Evolutionary conservation across 805 yeast species (phyloP), one percentile per base, ranked within the genome.

Genomic region (Nakazawaea ernobii): DNA sequence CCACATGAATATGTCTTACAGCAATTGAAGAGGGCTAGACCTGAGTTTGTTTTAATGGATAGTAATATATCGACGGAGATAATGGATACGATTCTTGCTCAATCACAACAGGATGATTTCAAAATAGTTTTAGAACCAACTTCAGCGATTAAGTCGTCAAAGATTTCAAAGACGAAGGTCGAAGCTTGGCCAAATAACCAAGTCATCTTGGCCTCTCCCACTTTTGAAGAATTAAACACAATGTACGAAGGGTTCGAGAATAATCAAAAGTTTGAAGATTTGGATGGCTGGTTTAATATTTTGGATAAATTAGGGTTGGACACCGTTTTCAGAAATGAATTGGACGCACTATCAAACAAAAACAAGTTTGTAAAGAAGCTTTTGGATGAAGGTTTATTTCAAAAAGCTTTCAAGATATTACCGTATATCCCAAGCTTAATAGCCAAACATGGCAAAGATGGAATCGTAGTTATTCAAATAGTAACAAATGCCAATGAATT

Each of bases 121-220:
- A 62, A 59, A 8, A 68, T 74, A 2, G 66, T 84, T 1, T 70
- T 82, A 49, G 97, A 89, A 53, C 96, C 97, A 4, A 89, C 96
- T 0, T 83, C 94, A 1, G 70, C 68, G 1, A 71, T 79, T 2
- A 89, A 88, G 58, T 75, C 91, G 2, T 60, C 62, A 0, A 69
- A 72, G 48, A 53, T 85, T 2, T 71, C 79, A 0, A 28, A 59
- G 28, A 44, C 71, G n/a, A 53, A 55, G 2, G 55, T 76, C 2
- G 53, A 56, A 2, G 73, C 74, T 6, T 82, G 65, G 53, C 88
- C 89, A 0, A 52, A 75, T 35, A 67, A 74, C 43, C 43, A 54
- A 35, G 53, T 77, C 26, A 67, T 70, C 47, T 53, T 85, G 17
- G 64, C 77, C 1, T 84, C 94, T 0, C 96, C 96, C 0, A 90